Base-by-base conservation (phyloP, 495 filamentous ascomycete species). In the Margaritispora aquatica region DNA sequence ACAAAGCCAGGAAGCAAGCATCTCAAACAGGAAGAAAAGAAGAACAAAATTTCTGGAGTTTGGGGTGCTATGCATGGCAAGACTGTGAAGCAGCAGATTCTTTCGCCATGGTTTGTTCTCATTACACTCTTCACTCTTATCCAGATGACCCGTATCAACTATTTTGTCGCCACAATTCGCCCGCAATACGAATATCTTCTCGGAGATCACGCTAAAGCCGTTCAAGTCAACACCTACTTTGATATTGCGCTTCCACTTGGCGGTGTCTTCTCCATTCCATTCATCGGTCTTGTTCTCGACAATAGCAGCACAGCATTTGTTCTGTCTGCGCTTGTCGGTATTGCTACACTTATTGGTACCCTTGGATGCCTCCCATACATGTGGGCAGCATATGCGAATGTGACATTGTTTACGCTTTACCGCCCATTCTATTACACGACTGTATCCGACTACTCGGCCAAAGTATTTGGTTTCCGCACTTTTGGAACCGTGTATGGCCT, bases 401-500 rank as follows among this genome's bases (percentile, higher is more conserved):
- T 98, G 52, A 73, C 77, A 44, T 80, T 97, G 0, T 97, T 98
- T 68, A 89, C 87, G 10, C 57, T 87, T 15, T 90, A 89, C 70
- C 77, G 88, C 0, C 88, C 88, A 0, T 83, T 90, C 48, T 90
- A 88, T 70, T 90, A 90, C 69, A 90, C 87, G 1, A 79, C 87
- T 2, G 85, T 90, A 53, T 85, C 82, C 9, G 94, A 98, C 74
- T 97, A 96, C 70, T 77, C 84, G 46, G 92, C 91, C 27, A 97
- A 97, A 72, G 93, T 98, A 29, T 98, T 98, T 70, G 93, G 94
- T 8, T 96, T 96, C 73, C 84, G 83, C 60, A 96, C 92, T 0
- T 97, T 97, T 63, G 93, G 93, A 24, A 96, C 88, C 57, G 90
- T 98, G 24, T 97, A 97, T 69, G 94, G 94, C n/a, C 78, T 92